phyloP scores from a whole-genome alignment of 2,329 filamentous ascomycete species.

The Reticulascus tulasneorum region DNA sequence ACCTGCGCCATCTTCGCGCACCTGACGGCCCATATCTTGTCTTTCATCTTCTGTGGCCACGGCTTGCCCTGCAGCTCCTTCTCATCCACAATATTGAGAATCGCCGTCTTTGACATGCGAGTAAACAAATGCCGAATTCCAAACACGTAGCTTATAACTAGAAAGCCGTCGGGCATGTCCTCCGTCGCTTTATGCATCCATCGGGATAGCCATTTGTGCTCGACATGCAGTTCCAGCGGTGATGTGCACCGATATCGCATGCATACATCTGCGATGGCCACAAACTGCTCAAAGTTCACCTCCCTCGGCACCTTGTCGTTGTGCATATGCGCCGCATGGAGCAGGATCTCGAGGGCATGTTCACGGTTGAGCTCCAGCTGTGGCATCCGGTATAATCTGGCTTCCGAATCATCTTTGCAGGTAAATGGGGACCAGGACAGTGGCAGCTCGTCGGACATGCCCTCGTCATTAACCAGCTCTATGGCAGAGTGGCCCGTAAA shows the following conservation, averaged over 20 bases:
- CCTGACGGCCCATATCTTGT: constrained; percentile 45
- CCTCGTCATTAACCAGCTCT: constrained; percentile 29
- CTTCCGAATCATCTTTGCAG: constrained; percentile 39
- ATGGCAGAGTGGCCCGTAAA: constrained; percentile 28
- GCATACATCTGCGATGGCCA: constrained; percentile 47
- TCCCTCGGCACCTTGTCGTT: constrained; percentile 40
- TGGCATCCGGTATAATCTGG: constrained; percentile 48
- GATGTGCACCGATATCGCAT: constrained; percentile 48
- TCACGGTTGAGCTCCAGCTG: constrained; percentile 42
- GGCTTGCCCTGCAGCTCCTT: constrained; percentile 36
- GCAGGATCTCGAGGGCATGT: constrained; percentile 38
- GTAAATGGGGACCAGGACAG: constrained; percentile 29
- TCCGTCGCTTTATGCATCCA: constrained; percentile 46
- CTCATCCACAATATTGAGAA: constrained; percentile 41
- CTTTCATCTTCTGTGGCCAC: constrained; percentile 44
- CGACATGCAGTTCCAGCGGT: constrained; percentile 45
- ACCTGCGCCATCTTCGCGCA: constrained; percentile 48
- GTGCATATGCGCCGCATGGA: constrained; percentile 50
- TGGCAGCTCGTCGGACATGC: constrained; percentile 30
- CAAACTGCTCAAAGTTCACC: constrained; percentile 44
- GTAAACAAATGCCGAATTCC: constrained; percentile 45
- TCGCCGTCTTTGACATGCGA: constrained; percentile 44
- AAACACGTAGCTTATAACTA: constrained; percentile 51
- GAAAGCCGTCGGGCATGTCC: constrained; percentile 44
- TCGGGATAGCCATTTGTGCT: constrained; percentile 47